Conservation (phyloP, 805 yeast species). For the Saccharomyces jurei region DNA sequence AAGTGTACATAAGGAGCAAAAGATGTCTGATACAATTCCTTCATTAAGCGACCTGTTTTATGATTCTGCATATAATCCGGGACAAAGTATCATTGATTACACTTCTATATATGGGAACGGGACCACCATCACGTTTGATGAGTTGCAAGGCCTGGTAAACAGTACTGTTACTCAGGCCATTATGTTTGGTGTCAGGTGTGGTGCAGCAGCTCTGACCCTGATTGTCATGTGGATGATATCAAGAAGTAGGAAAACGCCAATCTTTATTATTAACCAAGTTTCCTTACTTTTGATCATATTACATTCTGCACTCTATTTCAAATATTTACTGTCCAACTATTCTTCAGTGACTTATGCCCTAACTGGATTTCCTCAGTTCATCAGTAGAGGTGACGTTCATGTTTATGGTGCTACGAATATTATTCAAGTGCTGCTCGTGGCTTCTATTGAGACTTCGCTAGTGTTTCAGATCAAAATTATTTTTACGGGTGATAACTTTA, state of each 20-base stretch:
- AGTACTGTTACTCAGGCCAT: conserved; percentile 34
- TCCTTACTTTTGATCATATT: conserved; percentile 49
- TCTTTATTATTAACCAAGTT: conserved; percentile 63
- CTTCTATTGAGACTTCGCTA: conserved; percentile 56
- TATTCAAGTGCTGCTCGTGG: conserved; percentile 51
- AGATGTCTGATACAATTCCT: conserved; percentile 2
- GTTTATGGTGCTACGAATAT: conserved; percentile 55
- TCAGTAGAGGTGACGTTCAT: conserved; percentile 34
- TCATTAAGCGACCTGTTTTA: conserved; percentile 10
- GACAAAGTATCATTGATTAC: conserved; percentile 29
- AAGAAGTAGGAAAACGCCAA: conserved; percentile 51
- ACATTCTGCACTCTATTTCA: conserved; percentile 53
- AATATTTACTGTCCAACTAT: conserved; percentile 46
- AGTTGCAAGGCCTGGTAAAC: conserved; percentile 35
- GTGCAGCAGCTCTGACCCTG: conserved; percentile 43
- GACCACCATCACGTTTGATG: conserved; percentile 32
- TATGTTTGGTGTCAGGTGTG: conserved; percentile 51
- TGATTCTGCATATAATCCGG: conserved; percentile 23
- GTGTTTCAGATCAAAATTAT: conserved; percentile 66
- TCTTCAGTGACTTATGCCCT: conserved; percentile 40
- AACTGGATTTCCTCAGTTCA: conserved; percentile 38
- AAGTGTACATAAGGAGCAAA: not conserved
- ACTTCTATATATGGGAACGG: conserved; percentile 37
- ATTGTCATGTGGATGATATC: conserved; percentile 42
- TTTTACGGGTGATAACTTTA: conserved; percentile 51